Percentiles rank a stretch among this genome's conserved stretches.
Conservation (phyloP, 2,329 filamentous ascomycete species). For the Ophiocordyceps australis region DNA sequence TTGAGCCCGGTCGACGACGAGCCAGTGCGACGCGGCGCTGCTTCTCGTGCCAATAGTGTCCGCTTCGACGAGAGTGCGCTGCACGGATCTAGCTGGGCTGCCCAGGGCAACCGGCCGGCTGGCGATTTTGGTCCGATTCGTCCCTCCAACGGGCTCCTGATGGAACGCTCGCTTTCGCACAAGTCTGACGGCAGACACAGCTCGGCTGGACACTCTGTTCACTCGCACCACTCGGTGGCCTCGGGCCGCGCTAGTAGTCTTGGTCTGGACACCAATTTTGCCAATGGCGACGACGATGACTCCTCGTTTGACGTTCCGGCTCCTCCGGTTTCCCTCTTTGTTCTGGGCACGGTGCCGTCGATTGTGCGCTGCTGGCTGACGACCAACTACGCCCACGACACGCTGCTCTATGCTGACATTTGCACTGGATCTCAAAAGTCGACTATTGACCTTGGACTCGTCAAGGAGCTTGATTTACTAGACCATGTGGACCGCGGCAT, state of each 20-base stretch:
- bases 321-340: conserved; percentile 68
- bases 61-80: conserved; percentile 93
- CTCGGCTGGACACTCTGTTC: conserved; percentile 70
- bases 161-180: conserved; percentile 81
- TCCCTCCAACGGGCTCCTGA: conserved; percentile 71
- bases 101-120: conserved; percentile 62
- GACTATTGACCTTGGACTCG: conserved; percentile 55
- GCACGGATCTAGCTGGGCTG: conserved; percentile 67
- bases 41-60: conserved; percentile 89
- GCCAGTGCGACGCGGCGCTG: conserved; percentile 65
- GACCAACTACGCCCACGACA: conserved; percentile 73
- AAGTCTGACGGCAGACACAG: conserved; percentile 92
- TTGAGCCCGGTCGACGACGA: conserved; percentile 71
- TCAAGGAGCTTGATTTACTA: conserved; percentile 55
- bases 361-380: conserved; percentile 95
- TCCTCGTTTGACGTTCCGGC: conserved; percentile 55
- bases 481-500: conserved; percentile 47
- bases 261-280: conserved; percentile 57
- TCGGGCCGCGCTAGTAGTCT: conserved; percentile 78
- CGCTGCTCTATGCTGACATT: conserved; percentile 76
- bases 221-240: conserved; percentile 48
- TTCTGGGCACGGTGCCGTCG: conserved; percentile 76
- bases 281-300: conserved; percentile 40
- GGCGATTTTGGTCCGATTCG: conserved; percentile 64
- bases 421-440: conserved; percentile 87